A percentile compares a stretch with the other conserved stretches of the same genome.
These are phyloP conservation scores for Emericellopsis atlantica DNA, from an alignment of 2,329 filamentous ascomycete species.

Conservation along the genomic window DNA sequence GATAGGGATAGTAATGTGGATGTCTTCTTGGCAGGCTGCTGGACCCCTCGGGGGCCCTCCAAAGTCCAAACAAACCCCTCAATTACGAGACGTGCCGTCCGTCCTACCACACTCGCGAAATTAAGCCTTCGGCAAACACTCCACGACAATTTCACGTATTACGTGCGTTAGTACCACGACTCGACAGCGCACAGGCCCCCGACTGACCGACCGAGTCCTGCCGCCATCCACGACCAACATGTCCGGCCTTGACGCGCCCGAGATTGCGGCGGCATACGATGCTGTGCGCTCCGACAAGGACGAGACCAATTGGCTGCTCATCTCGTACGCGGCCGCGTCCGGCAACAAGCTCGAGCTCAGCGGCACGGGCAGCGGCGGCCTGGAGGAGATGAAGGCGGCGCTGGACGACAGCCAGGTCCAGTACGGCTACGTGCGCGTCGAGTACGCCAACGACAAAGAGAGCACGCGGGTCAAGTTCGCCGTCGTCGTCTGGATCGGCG, in stretches of 20 bases:
- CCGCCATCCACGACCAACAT: constrained; percentile 13
- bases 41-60: no score
- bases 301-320: constrained; percentile 51
- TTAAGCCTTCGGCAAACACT: no score
- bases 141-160: no score
- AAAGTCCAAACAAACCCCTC: no score
- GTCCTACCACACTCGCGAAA: no score
- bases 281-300: constrained; percentile 50
- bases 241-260: constrained; percentile 37
- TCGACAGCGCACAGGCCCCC: no score
- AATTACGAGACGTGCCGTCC: no score
- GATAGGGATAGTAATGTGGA: no score
- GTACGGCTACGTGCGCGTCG: constrained; percentile 53
- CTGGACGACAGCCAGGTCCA: constrained; percentile 49
- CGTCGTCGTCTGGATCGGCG: constrained; percentile 57
- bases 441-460: constrained; percentile 62
- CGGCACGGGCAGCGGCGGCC: constrained; percentile 46
- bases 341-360: constrained; percentile 45
- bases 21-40: no score
- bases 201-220: no score
- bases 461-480: constrained; percentile 56
- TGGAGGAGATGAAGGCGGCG: constrained; percentile 40
- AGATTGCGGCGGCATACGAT: constrained; percentile 47
- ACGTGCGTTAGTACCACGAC: no score
- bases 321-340: constrained; percentile 43